Evolutionary conservation across 768 basidiomycete genomes (phyloP), one percentile per base, ranked within the genome.

Genomic region (Tylopilus rubrobrunneus): DNA sequence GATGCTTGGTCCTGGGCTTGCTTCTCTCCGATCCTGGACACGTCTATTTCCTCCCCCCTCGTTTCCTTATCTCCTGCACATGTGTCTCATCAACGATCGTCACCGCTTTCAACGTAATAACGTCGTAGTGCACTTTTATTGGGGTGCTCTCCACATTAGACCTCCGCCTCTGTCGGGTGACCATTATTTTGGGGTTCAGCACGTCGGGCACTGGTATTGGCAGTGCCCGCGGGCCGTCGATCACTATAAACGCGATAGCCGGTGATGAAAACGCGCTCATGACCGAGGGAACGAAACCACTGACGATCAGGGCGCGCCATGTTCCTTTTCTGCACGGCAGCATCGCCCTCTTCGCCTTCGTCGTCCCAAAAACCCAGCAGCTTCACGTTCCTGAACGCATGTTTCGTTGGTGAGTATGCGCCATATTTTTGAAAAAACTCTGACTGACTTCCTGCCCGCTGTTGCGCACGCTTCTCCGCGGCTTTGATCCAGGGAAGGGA

Each of bases 401-500:
- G 46, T 31, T 34, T 44, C 49, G 53, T 28, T 14, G 27, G 36
- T 55, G 5, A 45, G 23, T 33, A 29, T 21, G 7, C 17, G 48
- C 23, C 15, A 27, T 36, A 33, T 28, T 12, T 2, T 0, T 25
- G 5, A 25, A 5, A 25, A 5, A 25, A 25, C 5, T 25, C 25
- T 5, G 25, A 25, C 25, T 25, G 25, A 25, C 25, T 25, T 25
- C 25, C 5, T 98, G 95, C 96, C 50, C 80, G 79, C 56, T 86
- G 86, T 67, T 99, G 97, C 0, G 78, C 86, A 39, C 86, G 81
- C 57, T 88, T 87, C 73, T 98, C 97, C 2, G 85, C 92, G 1
- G 94, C 93, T 1, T 97, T 99, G 56, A 98, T 99, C 25, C 95
- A 50, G 87, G 82, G 67, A 97, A 98, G 0, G 97, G 96, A 65